These are phyloP conservation scores for Coemansia sp. DNA, from an alignment of 371 early-diverging fungal genomes.

Conservation along the genomic window DNA sequence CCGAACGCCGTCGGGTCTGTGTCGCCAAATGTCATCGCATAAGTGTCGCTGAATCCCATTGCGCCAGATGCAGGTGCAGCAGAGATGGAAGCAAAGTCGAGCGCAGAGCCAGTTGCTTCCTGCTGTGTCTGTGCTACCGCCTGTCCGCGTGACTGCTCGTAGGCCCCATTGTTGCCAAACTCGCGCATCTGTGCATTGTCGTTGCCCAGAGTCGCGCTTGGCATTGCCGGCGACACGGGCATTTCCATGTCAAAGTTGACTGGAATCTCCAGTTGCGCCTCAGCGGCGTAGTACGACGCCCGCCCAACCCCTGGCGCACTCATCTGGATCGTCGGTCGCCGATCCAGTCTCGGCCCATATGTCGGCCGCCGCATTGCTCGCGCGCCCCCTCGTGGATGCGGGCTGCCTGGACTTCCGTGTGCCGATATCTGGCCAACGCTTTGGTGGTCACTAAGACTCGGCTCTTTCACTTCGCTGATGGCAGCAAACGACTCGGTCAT, in stretches of 20 bases:
- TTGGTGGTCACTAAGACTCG: background rate
- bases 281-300: conserved; percentile 34
- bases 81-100: conserved; percentile 3
- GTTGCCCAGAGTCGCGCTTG: background rate
- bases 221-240: background rate
- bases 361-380: conserved; percentile 31
- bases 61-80: background rate
- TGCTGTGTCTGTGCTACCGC: background rate
- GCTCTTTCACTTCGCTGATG: background rate
- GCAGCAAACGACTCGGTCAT: background rate
- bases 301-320: conserved; percentile 15
- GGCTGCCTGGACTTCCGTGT: background rate
- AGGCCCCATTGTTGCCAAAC: background rate
- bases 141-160: conserved; percentile 23
- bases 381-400: background rate
- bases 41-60: background rate
- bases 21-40: conserved; percentile 7
- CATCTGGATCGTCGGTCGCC: conserved; percentile 19
- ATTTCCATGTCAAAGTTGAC: conserved; percentile 37
- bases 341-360: conserved; percentile 21
- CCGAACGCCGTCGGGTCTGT: background rate
- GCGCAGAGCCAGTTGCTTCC: background rate
- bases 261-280: conserved; percentile 32
- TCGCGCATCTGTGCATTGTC: background rate
- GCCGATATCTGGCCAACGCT: background rate